Evolutionary conservation across 805 yeast genomes (phyloP), one percentile per base, ranked within the genome.

Genomic region (Kluyveromyces lactis): DNA sequence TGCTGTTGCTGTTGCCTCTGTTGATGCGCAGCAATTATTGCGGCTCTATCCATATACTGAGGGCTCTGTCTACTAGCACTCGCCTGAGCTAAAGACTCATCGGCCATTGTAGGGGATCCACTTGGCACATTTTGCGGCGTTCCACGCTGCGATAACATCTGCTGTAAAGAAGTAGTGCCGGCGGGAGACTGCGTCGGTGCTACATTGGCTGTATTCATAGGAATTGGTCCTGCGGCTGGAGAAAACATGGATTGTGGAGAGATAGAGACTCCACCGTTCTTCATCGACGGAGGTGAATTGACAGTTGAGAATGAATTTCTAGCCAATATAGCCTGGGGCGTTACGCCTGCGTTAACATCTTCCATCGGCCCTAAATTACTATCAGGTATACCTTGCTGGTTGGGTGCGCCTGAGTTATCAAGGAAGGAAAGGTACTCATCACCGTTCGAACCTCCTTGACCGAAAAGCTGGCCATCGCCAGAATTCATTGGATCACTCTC

Each of bases 11-110:
- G 66, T 16, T 56, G 56, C 27, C 60, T 55, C 26, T 64, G 66
- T 40, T 64, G 68, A 26, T 66, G 42, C 10, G 66, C 63, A 6
- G 67, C 63, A 33, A 66, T 52, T 66, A 64, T 63, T 2, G 69
- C 65, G 33, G 66, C 63, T 44, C 67, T 63, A 31, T 65, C 68
- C 42, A 33, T 32, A 26, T 33, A 26, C 18, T 26, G 24, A n/a
- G 36, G 32, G 11, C 37, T 18, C 17, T 23, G 37, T 13, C 36
- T 26, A 18, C 24, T 27, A 26, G 18, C 23, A 16, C 33, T 33
- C 5, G 18, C 19, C 17, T 16, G 29, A 10, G 26, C 19, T 5
- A 36, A 11, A 7, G 33, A 7, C 7, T 30, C 40, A 10, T 36
- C 38, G 19, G 16, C 31, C 16, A 39, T 37, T 29, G 44, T 23